Evolutionary conservation across 768 basidiomycete genomes (phyloP).

Genomic region (Myochromella boudieri): DNA sequence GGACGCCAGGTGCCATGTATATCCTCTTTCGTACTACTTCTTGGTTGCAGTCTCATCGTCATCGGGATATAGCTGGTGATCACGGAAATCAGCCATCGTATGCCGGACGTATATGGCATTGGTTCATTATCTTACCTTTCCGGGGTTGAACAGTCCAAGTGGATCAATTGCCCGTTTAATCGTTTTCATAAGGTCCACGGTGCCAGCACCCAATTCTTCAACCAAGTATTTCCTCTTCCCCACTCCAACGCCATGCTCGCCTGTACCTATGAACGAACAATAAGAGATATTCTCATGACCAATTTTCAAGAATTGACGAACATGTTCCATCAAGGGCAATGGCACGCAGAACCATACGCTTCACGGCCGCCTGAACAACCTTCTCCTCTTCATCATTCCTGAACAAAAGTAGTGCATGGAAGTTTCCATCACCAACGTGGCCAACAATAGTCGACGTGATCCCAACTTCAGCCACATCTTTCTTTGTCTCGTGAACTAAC

Average conservation of each 20-base stretch:
- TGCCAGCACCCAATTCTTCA: constrained; percentile 79
- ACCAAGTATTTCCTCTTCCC: constrained; percentile 83
- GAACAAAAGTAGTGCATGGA: constrained; percentile 55
- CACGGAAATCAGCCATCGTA: too few species aligned
- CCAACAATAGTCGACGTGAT: constrained; percentile 69
- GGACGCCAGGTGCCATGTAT: too few species aligned
- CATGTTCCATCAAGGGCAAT: constrained; percentile 76
- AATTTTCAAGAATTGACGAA: constrained; percentile 27
- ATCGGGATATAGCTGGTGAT: constrained; percentile 23
- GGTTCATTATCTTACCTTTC: constrained; percentile 50
- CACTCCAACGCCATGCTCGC: constrained; percentile 87
- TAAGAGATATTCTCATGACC: not conserved
- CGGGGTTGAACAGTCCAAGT: constrained; percentile 76
- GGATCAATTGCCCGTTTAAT: constrained; percentile 80
- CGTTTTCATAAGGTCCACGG: constrained; percentile 80
- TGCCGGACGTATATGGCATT: too few species aligned
- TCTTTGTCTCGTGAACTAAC: constrained; percentile 66
- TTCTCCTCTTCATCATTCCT: constrained; percentile 51
- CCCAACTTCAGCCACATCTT: constrained; percentile 59
- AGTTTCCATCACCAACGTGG: constrained; percentile 72
- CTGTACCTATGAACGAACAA: constrained; percentile 63
- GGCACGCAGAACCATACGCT: constrained; percentile 65
- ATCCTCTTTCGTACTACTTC: too few species aligned
- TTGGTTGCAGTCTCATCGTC: constrained; percentile 7
- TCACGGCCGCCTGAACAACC: constrained; percentile 43